A percentile compares a stretch with the other conserved stretches of the same genome.
Conservation (phyloP, 768 basidiomycete species). For the Macrolepiota fuliginosa region DNA sequence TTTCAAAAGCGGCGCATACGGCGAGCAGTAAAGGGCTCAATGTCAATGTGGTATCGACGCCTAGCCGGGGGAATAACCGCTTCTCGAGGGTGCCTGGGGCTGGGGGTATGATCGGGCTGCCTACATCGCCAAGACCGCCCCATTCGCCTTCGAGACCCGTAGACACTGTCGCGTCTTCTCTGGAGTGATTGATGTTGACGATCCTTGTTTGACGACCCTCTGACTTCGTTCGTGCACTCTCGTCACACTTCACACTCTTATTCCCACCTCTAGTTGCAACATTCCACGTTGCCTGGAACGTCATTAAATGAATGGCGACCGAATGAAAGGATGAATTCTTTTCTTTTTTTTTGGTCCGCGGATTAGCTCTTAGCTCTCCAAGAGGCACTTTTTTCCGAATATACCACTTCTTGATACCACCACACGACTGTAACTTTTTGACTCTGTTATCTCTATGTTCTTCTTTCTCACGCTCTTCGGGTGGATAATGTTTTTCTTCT, state of each 20-base stretch:
- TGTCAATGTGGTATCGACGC: constrained; percentile 45
- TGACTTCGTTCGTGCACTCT: constrained; percentile 10
- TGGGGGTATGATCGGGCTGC: constrained; percentile 46
- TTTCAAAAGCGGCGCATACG: constrained; percentile 52
- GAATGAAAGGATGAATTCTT: neutral
- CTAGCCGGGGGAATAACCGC: constrained; percentile 52
- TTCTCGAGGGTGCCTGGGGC: constrained; percentile 46
- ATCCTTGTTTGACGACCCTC: constrained; percentile 7
- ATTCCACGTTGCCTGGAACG: neutral
- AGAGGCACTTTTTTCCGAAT: constrained; percentile 19
- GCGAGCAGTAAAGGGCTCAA: constrained; percentile 75
- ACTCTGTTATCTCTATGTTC: constrained; percentile 11
- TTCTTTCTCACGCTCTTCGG: constrained; percentile 3
- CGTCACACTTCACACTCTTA: neutral
- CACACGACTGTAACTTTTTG: neutral
- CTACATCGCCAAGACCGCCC: constrained; percentile 49
- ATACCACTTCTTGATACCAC: constrained; percentile 40
- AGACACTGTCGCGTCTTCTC: constrained; percentile 17
- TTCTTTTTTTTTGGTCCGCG: neutral
- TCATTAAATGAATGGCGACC: neutral
- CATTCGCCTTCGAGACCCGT: constrained; percentile 36
- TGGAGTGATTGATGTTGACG: constrained; percentile 17
- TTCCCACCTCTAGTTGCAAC: neutral
- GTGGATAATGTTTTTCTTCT: neutral
- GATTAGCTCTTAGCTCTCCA: constrained; percentile 1